phyloP scores from a whole-genome alignment of 768 basidiomycete species.

The Xanthoconium purpureum region DNA sequence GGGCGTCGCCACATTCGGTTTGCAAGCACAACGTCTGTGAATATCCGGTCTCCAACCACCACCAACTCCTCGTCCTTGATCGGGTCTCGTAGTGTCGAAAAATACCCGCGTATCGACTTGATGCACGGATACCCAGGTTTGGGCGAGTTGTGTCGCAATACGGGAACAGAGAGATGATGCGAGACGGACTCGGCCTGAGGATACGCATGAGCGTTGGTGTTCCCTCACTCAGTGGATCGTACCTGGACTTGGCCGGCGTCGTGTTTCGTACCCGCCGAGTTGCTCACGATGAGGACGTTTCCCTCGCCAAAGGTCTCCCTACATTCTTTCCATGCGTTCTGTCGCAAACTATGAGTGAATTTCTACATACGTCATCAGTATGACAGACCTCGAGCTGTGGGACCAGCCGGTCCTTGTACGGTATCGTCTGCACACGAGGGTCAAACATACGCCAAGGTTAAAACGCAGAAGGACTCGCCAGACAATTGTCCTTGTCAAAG shows the following conservation, averaged over 20 bases:
- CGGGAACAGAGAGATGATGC: constrained; percentile 72
- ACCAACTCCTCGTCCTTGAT: constrained; percentile 64
- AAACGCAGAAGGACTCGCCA: constrained; percentile 48
- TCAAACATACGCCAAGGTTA: neutral
- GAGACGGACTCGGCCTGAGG: constrained; percentile 85
- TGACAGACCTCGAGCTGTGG: constrained; percentile 67
- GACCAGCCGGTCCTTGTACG: constrained; percentile 70
- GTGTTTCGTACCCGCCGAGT: constrained; percentile 82
- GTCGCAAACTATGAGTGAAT: neutral
- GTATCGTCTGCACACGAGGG: constrained; percentile 59
- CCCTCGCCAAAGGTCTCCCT: constrained; percentile 67
- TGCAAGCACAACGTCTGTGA: constrained; percentile 88
- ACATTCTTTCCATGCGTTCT: constrained; percentile 78
- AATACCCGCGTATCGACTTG: constrained; percentile 67
- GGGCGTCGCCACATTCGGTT: constrained; percentile 54
- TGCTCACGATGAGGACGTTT: constrained; percentile 88
- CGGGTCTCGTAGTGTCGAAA: constrained; percentile 55
- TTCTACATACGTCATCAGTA: too few species aligned
- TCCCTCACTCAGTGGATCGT: constrained; percentile 17
- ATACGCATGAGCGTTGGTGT: neutral
- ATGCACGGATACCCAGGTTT: constrained; percentile 86
- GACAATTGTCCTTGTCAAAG: constrained; percentile 97
- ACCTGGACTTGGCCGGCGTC: constrained; percentile 83
- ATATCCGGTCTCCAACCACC: constrained; percentile 87
- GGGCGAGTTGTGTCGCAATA: constrained; percentile 68